A percentile compares a stretch with the other conserved stretches of the same genome.
These are phyloP conservation scores for Paecilomyces niveus DNA, from an alignment of 2,329 filamentous ascomycete genomes.

Conservation along the genomic window DNA sequence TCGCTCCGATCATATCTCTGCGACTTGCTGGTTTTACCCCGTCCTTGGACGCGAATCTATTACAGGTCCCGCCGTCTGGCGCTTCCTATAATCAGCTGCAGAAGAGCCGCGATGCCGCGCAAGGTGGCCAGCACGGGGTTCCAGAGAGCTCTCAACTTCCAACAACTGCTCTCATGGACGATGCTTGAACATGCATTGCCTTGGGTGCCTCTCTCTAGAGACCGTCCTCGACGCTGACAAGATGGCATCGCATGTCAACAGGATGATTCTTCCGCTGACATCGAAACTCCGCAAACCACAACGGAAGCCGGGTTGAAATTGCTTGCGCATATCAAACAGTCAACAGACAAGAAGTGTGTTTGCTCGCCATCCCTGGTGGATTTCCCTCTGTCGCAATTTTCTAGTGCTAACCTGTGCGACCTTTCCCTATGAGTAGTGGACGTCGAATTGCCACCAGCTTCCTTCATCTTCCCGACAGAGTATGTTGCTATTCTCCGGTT, in stretches of 20 bases:
- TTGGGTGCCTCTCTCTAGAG: background rate
- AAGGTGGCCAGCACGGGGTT: background rate
- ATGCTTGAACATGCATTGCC: background rate
- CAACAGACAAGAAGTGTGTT: conserved; percentile 73
- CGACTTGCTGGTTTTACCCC: background rate
- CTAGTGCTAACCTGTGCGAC: conserved; percentile 15
- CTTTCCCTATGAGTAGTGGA: conserved; percentile 44
- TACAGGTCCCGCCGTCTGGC: background rate
- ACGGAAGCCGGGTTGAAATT: conserved; percentile 65
- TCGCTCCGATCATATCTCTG: background rate
- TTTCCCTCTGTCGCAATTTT: background rate
- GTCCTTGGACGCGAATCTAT: background rate
- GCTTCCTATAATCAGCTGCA: background rate
- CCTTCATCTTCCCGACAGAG: conserved; percentile 58
- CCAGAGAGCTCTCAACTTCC: background rate
- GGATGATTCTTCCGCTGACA: conserved; percentile 9
- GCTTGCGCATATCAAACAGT: conserved; percentile 66
- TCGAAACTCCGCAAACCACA: conserved; percentile 61
- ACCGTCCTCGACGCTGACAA: conserved; percentile 1
- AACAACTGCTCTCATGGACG: background rate
- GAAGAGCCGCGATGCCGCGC: background rate
- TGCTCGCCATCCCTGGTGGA: background rate
- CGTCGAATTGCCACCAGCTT: conserved; percentile 70
- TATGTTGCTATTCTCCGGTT: conserved; percentile 18
- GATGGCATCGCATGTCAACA: conserved; percentile 1